Conservation (phyloP, 1,139 yeast species). For the Groenewaldozyma sp. region DNA sequence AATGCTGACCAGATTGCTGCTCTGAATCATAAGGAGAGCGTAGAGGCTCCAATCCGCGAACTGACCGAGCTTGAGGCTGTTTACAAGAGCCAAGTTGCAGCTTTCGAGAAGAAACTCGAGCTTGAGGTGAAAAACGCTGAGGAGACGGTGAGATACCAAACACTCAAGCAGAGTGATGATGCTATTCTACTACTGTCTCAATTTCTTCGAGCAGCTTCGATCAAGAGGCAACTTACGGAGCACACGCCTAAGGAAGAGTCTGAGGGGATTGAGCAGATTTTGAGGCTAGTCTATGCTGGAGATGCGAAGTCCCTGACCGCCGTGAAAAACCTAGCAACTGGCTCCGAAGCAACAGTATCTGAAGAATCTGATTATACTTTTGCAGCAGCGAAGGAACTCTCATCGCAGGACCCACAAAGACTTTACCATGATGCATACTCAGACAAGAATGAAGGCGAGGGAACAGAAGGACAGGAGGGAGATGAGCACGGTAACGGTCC, state of each 20-base stretch:
- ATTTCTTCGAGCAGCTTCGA: constrained; percentile 29
- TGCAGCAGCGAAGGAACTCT: constrained; percentile 18
- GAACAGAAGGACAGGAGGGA: constrained; percentile 1
- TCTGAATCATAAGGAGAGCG: constrained; percentile 27
- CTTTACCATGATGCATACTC: constrained; percentile 10
- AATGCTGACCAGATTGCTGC: constrained; percentile 32
- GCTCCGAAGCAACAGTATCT: constrained; percentile 21
- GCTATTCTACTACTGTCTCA: constrained; percentile 23
- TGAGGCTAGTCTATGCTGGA: constrained; percentile 27
- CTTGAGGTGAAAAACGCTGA: constrained; percentile 6
- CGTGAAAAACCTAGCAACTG: constrained; percentile 24
- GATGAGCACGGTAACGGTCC: constrained; percentile 1
- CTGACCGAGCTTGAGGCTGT: constrained; percentile 25
- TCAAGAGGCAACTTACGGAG: constrained; percentile 22
- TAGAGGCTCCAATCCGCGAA: constrained; percentile 31
- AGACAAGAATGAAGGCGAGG: neutral
- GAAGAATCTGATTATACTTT: constrained; percentile 20
- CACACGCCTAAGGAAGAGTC: constrained; percentile 13
- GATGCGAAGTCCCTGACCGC: constrained; percentile 27
- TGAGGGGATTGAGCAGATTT: constrained; percentile 27
- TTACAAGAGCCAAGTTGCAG: constrained; percentile 17
- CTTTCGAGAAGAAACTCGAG: constrained; percentile 11
- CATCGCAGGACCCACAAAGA: constrained; percentile 17
- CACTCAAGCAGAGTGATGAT: constrained; percentile 8
- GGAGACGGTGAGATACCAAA: constrained; percentile 6